These are phyloP conservation scores for Epichloe uncinata DNA, from an alignment of 2,329 filamentous ascomycete species.

Conservation along the genomic window DNA sequence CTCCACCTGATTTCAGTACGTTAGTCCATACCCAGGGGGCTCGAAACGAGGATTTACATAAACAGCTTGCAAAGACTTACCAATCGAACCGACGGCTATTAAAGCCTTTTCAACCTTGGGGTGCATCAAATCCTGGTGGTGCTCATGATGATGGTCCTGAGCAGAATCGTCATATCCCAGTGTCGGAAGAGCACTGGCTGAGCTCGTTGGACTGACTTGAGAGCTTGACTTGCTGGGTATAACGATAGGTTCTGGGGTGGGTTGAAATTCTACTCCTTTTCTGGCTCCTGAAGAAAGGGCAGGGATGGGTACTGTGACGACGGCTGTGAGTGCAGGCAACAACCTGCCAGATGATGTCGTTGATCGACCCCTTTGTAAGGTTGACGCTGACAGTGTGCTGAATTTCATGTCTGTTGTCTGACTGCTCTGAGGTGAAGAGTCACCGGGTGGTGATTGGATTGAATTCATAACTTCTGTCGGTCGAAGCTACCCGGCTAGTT, in stretches of 20 bases:
- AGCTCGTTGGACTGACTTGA: neutral
- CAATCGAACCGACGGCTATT: slow-evolving; percentile 10
- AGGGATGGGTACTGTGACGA: slow-evolving; percentile 1
- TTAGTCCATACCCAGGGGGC: neutral
- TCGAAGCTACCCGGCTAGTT: neutral
- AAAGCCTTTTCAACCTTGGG: slow-evolving; percentile 8
- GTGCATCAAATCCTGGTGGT: slow-evolving; percentile 2
- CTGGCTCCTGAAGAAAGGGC: slow-evolving; percentile 3
- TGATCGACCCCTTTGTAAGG: neutral
- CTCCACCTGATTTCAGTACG: slow-evolving; percentile 20
- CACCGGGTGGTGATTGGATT: neutral
- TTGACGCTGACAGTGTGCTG: neutral
- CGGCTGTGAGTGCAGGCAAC: neutral
- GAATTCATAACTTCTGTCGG: too few species aligned
- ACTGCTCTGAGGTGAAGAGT: neutral
- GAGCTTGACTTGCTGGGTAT: neutral
- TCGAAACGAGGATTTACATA: neutral
- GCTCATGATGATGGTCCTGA: neutral
- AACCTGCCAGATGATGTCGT: neutral
- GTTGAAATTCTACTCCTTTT: slow-evolving; percentile 1
- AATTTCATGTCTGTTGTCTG: neutral
- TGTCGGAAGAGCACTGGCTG: neutral
- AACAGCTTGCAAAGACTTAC: slow-evolving; percentile 6
- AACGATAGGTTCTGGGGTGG: neutral
- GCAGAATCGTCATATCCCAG: neutral